Percentiles rank a stretch among this genome's conserved stretches.
Evolutionary conservation across 768 basidiomycete genomes (phyloP).

Genomic region (Pisolithus sp.): DNA sequence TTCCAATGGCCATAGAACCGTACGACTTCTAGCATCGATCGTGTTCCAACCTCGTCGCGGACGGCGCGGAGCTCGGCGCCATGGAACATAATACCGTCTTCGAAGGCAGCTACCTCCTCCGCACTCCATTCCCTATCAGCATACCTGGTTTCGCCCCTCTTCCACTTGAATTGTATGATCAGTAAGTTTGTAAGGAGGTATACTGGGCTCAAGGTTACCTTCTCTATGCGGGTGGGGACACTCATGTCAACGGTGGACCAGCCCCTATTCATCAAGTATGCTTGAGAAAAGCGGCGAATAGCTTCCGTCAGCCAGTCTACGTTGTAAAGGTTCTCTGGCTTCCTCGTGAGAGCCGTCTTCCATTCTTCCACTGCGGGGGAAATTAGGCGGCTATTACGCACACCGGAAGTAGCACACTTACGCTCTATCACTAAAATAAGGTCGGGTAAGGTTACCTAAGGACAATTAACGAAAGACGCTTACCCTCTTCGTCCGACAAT

Average conservation of each 20-base stretch:
- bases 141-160: slow-evolving; percentile 56
- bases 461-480: slow-evolving; percentile 21
- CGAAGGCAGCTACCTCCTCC: slow-evolving; percentile 68
- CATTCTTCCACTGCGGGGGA: slow-evolving; percentile 54
- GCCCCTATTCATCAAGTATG: slow-evolving; percentile 50
- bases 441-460: slow-evolving; percentile 18
- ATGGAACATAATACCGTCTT: slow-evolving; percentile 64
- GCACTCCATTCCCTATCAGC: slow-evolving; percentile 66
- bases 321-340: slow-evolving; percentile 44
- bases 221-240: slow-evolving; percentile 48
- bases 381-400: slow-evolving; percentile 2
- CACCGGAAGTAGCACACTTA: slow-evolving; percentile 24
- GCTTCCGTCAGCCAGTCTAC: slow-evolving; percentile 85
- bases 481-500: slow-evolving; percentile 64
- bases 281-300: slow-evolving; percentile 64
- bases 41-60: slow-evolving; percentile 63
- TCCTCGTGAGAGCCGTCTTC: slow-evolving; percentile 50
- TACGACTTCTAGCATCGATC: slow-evolving; percentile 71
- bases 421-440: slow-evolving; percentile 47
- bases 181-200: background rate
- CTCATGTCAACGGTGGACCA: slow-evolving; percentile 62
- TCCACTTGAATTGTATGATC: slow-evolving; percentile 49
- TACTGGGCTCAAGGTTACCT: slow-evolving; percentile 41
- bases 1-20: slow-evolving; percentile 86
- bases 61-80: slow-evolving; percentile 78